Evolutionary conservation across 768 basidiomycete genomes (phyloP).

Genomic region (Podaxis mareebaensis): DNA sequence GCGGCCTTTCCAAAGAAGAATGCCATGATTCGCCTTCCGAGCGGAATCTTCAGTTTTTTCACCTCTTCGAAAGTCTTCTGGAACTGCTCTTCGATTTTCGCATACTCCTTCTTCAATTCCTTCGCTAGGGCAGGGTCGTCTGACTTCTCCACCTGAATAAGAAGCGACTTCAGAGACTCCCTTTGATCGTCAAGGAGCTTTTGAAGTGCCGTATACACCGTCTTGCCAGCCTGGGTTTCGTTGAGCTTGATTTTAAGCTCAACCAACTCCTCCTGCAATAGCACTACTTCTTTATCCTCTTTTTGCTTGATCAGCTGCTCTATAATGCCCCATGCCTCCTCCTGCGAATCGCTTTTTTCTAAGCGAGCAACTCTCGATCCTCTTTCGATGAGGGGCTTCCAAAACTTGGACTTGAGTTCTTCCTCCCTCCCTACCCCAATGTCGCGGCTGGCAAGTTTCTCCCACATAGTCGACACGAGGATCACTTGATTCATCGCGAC

Average conservation of each 20-base stretch:
- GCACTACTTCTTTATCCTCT: slow-evolving; percentile 1
- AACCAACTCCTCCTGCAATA: slow-evolving; percentile 24
- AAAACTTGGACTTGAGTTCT: slow-evolving; percentile 10
- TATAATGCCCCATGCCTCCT: slow-evolving; percentile 21
- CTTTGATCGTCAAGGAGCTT: slow-evolving; percentile 17
- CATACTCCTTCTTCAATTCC: slow-evolving; percentile 15
- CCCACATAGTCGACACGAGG: slow-evolving; percentile 42
- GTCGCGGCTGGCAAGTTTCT: slow-evolving; percentile 21
- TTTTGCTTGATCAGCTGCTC: slow-evolving; percentile 14
- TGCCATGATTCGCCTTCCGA: slow-evolving; percentile 10
- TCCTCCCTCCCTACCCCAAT: slow-evolving; percentile 28
- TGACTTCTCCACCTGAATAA: slow-evolving; percentile 13
- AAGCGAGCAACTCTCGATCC: slow-evolving; percentile 16
- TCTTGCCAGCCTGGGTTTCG: slow-evolving; percentile 19
- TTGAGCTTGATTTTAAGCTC: slow-evolving; percentile 10
- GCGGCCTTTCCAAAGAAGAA: slow-evolving; percentile 14
- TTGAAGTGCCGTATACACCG: slow-evolving; percentile 18
- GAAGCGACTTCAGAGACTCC: slow-evolving; percentile 13
- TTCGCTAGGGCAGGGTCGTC: slow-evolving; percentile 13
- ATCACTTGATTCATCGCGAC: slow-evolving; percentile 30
- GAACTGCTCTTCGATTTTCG: slow-evolving; percentile 20
- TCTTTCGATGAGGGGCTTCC: slow-evolving; percentile 17
- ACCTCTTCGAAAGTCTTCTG: slow-evolving; percentile 23
- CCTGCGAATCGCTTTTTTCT: slow-evolving; percentile 16
- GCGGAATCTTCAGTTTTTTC: slow-evolving; percentile 14